These are phyloP conservation scores for Coemansia sp. DNA, from an alignment of 192 early-diverging fungal species.

Conservation along the genomic window DNA sequence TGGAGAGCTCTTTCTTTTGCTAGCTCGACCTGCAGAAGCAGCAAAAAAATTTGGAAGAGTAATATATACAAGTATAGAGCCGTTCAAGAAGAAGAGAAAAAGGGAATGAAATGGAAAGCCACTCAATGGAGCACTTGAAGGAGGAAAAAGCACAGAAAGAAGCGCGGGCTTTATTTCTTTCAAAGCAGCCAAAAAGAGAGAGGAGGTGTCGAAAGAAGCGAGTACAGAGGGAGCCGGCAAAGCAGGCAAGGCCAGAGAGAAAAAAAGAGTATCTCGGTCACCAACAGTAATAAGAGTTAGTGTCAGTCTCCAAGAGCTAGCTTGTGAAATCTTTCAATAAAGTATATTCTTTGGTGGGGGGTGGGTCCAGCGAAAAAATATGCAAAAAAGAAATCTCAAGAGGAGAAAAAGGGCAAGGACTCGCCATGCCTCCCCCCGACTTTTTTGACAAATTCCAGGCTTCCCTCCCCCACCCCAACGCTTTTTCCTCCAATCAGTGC, in stretches of 20 bases:
- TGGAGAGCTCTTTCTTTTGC: not conserved
- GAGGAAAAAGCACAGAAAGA: not conserved
- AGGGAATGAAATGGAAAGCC: not conserved
- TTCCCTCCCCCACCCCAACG: not conserved
- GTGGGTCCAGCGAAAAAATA: constrained; percentile 3
- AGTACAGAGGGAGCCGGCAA: not conserved
- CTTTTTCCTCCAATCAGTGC: constrained; percentile 1
- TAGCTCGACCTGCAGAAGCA: not conserved
- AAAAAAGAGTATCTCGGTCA: not conserved
- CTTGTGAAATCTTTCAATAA: not conserved
- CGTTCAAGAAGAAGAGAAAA: constrained; percentile 3
- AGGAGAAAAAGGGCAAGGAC: constrained; percentile 1
- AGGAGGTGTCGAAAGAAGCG: not conserved
- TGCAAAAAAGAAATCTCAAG: not conserved
- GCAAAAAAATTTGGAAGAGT: not conserved
- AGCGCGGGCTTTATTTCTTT: not conserved
- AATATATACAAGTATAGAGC: not conserved
- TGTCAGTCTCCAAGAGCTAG: not conserved
- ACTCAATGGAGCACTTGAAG: not conserved
- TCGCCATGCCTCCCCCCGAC: not conserved
- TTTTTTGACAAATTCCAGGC: not conserved
- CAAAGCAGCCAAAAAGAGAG: not conserved
- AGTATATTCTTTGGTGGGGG: constrained; percentile 1
- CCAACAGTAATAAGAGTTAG: not conserved
- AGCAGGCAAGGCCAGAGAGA: not conserved